phyloP scores from a whole-genome alignment of 495 filamentous ascomycete genomes.

The Collariella sp. region DNA sequence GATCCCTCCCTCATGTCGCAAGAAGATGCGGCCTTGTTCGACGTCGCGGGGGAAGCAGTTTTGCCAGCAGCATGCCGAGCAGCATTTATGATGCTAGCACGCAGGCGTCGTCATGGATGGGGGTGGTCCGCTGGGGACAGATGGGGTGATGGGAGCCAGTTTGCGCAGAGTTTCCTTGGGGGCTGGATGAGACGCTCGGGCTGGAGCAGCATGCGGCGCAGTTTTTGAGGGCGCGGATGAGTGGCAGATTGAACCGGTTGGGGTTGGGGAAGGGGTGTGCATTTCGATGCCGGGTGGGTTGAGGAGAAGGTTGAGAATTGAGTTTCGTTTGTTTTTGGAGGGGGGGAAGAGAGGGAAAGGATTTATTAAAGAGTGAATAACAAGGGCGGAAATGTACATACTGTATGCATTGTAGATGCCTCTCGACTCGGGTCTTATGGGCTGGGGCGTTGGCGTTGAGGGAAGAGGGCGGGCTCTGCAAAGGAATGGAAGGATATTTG shows the following conservation, averaged over 20 bases:
- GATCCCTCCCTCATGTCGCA: constrained; percentile 22
- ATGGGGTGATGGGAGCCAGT: constrained; percentile 18
- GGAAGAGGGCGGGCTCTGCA: neutral
- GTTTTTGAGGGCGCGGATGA: constrained; percentile 18
- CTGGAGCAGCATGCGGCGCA: constrained; percentile 19
- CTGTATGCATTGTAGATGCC: neutral
- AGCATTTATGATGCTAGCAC: no score
- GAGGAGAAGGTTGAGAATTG: constrained; percentile 12
- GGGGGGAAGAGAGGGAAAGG: neutral
- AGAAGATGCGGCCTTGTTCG: constrained; percentile 13
- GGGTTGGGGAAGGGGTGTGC: constrained; percentile 16
- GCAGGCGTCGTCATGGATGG: no score
- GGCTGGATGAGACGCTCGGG: constrained; percentile 20
- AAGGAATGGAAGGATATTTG: neutral
- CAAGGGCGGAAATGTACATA: neutral
- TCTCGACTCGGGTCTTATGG: neutral
- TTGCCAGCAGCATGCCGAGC: constrained; percentile 9
- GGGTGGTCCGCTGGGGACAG: constrained; percentile 10
- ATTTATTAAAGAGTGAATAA: neutral
- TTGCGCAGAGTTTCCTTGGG: constrained; percentile 12
- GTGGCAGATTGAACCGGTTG: constrained; percentile 28
- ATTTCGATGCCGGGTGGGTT: constrained; percentile 22
- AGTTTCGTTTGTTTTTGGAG: neutral
- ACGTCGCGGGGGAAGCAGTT: neutral
- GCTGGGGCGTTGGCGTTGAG: neutral